Conservation (phyloP, 352 stramenopile genomes). For the Phytopythium mirpurense region DNA sequence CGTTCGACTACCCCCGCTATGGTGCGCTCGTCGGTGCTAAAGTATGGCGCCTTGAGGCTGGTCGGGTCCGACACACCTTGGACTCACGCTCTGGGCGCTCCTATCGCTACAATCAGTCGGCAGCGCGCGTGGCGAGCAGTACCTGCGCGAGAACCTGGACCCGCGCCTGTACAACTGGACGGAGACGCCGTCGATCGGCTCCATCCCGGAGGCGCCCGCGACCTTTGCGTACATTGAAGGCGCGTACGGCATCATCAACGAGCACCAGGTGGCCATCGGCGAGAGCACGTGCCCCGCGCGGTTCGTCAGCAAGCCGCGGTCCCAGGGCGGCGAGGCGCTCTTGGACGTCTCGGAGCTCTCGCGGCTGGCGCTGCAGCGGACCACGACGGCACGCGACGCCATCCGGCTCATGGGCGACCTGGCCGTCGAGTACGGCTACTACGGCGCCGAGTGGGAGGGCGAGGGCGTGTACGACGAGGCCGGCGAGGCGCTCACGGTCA, state of each 20-base stretch:
- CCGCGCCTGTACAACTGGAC: constrained; percentile 67
- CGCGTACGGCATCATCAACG: constrained; percentile 82
- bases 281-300: constrained; percentile 74
- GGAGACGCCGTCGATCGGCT: constrained; percentile 47
- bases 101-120: constrained; percentile 36
- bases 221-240: constrained; percentile 81
- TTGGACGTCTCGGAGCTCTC: constrained; percentile 88
- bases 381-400: constrained; percentile 70
- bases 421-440: constrained; percentile 91
- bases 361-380: constrained; percentile 84
- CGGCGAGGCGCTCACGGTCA: constrained; percentile 89
- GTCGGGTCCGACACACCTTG: too few species aligned
- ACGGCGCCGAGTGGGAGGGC: constrained; percentile 84
- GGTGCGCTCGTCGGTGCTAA: too few species aligned
- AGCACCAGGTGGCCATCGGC: constrained; percentile 75
- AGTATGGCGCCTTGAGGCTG: too few species aligned
- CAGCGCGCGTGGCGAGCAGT: constrained; percentile 46
- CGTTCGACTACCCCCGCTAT: constrained; percentile 71
- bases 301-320: constrained; percentile 55
- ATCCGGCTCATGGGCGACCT: constrained; percentile 93
- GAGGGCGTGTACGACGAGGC: constrained; percentile 56
- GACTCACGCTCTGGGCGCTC: too few species aligned
- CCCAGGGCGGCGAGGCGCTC: constrained; percentile 75
- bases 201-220: constrained; percentile 53
- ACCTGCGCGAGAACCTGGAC: constrained; percentile 60